Evolutionary conservation across 352 stramenopile species (phyloP), one percentile per base, ranked within the genome.

Genomic region (Phytophthora sojae): DNA sequence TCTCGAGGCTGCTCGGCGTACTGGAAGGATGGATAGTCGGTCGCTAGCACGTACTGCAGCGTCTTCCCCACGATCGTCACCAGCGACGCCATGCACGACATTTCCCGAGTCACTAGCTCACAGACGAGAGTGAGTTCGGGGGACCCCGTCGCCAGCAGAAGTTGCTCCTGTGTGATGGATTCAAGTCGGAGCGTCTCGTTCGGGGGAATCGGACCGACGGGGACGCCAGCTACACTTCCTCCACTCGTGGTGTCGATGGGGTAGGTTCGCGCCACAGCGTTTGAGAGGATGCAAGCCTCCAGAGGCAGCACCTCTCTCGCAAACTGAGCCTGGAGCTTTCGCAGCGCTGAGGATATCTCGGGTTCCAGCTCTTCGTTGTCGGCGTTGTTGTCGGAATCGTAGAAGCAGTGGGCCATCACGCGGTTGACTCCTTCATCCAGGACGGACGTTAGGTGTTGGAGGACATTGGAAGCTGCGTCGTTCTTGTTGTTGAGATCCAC

Each of bases 51-150:
- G 35, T 74, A 67, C 39, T 76, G 67, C 26, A 78, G 53, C 23
- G 74, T 57, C n/a, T 60, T 58, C 15, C 76, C 75, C 2, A 90
- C 67, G 9, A 88, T 74, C 29, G 74, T 88, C 26, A 90, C 69
- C 11, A 88, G 26, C 3, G 64, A 78, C 11, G 67, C 69, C 45
- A 80, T 76, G 47, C 76, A 86, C 21, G 56, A 62, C 17, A 90
- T 44, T 47, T 88, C 79, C 1, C 62, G 60, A 1, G 79, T 69
- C 4, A 75, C 77, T 37, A 90, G 57, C 8, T 75, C 49, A 32
- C 82, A 90, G 25, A 76, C 50, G n/a, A 79, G 51, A 26, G 21
- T 71, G 23, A 89, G 67, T 51, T 87, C 79, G 2, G 82, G 55
- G 5, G 50, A 76, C 6, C 57, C 57, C 0, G 61, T 57, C 0